A percentile compares a stretch with the other conserved stretches of the same genome.
These are phyloP conservation scores for Meripilus lineatus DNA, from an alignment of 1,284 basidiomycete genomes.

Conservation along the genomic window DNA sequence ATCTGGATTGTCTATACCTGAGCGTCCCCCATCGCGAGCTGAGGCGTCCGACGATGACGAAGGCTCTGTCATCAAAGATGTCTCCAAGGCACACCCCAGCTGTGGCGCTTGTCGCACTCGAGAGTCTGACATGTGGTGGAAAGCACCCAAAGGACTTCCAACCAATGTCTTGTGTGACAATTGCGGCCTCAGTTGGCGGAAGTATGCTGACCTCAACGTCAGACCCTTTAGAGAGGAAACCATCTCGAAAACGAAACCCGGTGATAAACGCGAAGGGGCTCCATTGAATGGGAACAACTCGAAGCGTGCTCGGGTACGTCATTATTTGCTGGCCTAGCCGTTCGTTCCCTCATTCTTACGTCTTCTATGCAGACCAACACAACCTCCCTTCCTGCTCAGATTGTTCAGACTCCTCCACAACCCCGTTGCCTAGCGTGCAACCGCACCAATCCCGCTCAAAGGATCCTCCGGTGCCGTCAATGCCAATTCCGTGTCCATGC, in stretches of 20 bases:
- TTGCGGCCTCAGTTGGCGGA: slow-evolving; percentile 81
- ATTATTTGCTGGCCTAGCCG: background rate
- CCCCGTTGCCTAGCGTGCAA: slow-evolving; percentile 74
- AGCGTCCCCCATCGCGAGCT: slow-evolving; percentile 14
- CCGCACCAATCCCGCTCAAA: slow-evolving; percentile 66
- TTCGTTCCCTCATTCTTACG: too few relatives aligned
- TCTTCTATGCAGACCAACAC: slow-evolving; percentile 40
- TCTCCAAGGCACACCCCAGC: slow-evolving; percentile 46
- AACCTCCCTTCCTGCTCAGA: slow-evolving; percentile 45
- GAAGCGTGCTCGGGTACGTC: slow-evolving; percentile 67
- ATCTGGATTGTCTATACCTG: slow-evolving; percentile 29
- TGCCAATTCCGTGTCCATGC: slow-evolving; percentile 77
- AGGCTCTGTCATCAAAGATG: slow-evolving; percentile 54
- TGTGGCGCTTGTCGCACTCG: slow-evolving; percentile 79
- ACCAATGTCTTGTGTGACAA: slow-evolving; percentile 72
- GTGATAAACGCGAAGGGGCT: slow-evolving; percentile 76
- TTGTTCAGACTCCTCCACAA: slow-evolving; percentile 46
- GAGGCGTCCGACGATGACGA: slow-evolving; percentile 61
- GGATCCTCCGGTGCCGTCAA: slow-evolving; percentile 75
- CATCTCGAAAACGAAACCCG: slow-evolving; percentile 39
- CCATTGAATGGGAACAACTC: slow-evolving; percentile 55
- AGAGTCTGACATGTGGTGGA: slow-evolving; percentile 80
- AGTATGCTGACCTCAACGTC: slow-evolving; percentile 83
- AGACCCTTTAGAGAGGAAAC: slow-evolving; percentile 66
- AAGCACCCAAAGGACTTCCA: slow-evolving; percentile 73